Evolutionary conservation across 2,329 filamentous ascomycete species (phyloP).

Genomic region (Tolypocladium endophyticum): DNA sequence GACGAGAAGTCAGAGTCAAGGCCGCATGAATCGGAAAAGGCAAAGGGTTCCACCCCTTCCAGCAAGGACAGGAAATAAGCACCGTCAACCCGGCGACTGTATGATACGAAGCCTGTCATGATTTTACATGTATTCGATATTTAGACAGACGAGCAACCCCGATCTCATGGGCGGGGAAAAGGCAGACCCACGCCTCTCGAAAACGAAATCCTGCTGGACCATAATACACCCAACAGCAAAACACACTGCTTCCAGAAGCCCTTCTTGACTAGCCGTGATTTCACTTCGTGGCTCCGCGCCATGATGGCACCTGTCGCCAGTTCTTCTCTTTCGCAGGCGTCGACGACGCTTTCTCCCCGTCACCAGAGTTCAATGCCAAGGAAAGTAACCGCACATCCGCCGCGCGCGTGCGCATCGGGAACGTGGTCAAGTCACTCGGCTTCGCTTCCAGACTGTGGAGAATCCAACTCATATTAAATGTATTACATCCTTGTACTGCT

Average conservation of each 20-base stretch:
- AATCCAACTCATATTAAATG: not conserved
- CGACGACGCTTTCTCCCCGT: too few species aligned
- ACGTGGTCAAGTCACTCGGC: not conserved
- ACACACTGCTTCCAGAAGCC: not conserved
- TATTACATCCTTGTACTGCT: not conserved
- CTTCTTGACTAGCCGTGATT: not conserved
- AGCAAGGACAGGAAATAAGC: conserved; percentile 6
- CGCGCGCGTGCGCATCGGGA: too few species aligned
- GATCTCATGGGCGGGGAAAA: not conserved
- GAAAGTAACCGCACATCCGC: too few species aligned
- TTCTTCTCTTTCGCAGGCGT: too few species aligned
- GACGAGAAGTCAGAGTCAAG: not conserved
- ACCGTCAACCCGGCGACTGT: not conserved
- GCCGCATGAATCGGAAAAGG: not conserved
- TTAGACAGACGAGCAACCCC: not conserved
- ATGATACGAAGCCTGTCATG: not conserved
- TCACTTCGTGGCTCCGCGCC: not conserved
- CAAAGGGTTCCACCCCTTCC: not conserved
- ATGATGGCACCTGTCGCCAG: not conserved
- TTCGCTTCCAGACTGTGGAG: not conserved
- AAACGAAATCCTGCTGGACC: not conserved
- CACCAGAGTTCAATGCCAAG: too few species aligned
- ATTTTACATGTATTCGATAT: not conserved
- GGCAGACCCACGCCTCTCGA: not conserved
- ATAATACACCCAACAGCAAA: not conserved